Base-by-base conservation (phyloP, 2,329 filamentous ascomycete species). In the Periglandula ipomoeae region DNA sequence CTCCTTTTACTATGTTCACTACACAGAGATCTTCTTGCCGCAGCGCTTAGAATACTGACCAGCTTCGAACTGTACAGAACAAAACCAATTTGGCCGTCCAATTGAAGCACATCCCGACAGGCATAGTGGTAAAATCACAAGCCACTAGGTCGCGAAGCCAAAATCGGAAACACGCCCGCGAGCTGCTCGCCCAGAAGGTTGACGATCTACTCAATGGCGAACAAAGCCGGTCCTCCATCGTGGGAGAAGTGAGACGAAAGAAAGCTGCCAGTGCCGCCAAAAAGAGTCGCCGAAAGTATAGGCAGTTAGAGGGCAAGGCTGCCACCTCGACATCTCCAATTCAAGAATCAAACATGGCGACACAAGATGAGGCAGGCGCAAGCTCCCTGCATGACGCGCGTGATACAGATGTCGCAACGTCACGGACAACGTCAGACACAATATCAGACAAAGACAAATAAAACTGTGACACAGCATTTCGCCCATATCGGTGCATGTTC, bases 31-130 rank as follows among this genome's bases (percentile, higher is more conserved):
- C 35, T n/a, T n/a, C 35, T 38, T 38, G 35, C 17, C n/a, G 6
- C 4, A 8, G 10, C 30, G n/a, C n/a, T n/a, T n/a, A n/a, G n/a
- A 32, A 5, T 39, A 22, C 43, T 45, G 19, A 45, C 34, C 5
- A 30, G 9, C 6, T 23, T 23, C 13, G 17, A 15, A 23, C 7
- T 13, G 7, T 32, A 44, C 52, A 84, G 85, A 98, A 98, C 70
- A 98, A 98, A 80, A 98, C 93, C 23, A 89, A 84, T 55, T 96
- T 88, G 0, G 91, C 91, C 34, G 91, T 96, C 2, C 93, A 98
- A 65, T 75, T 98, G 32, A 93, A 85, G 57, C 93, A 98, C 66
- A 70, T 86, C 15, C 89, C 91, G 5, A 95, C 90, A 1, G 91
- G 91, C 52, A 81, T 96, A 47, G 90, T 97, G 13, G 80, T 98